phyloP scores from a whole-genome alignment of 1,284 basidiomycete genomes.

The Tranzscheliella williamsii region DNA sequence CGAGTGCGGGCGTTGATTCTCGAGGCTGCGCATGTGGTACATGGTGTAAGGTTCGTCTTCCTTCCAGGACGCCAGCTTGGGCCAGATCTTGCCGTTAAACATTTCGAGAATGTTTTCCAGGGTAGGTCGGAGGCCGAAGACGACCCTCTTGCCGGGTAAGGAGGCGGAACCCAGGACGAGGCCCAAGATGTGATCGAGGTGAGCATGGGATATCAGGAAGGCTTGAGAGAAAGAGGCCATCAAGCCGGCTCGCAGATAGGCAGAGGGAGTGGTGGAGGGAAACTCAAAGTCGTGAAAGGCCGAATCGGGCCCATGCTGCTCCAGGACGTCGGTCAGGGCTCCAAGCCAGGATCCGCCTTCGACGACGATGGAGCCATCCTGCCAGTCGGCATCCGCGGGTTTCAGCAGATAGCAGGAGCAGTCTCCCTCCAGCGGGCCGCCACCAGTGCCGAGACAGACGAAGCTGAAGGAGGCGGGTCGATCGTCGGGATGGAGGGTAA shows the following conservation, averaged over 20 bases:
- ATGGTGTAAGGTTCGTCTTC: slow-evolving; percentile 61
- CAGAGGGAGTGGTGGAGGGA: slow-evolving; percentile 26
- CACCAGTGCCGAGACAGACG: slow-evolving; percentile 62
- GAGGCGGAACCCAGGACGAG: slow-evolving; percentile 76
- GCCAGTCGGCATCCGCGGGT: slow-evolving; percentile 54
- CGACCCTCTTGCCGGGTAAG: slow-evolving; percentile 69
- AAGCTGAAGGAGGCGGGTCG: slow-evolving; percentile 47
- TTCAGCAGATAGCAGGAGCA: slow-evolving; percentile 62
- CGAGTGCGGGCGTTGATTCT: slow-evolving; percentile 27
- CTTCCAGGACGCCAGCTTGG: slow-evolving; percentile 75
- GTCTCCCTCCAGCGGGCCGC: slow-evolving; percentile 62
- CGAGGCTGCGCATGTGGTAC: slow-evolving; percentile 53
- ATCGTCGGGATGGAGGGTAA: slow-evolving; percentile 27
- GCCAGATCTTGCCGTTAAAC: slow-evolving; percentile 81
- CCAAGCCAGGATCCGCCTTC: slow-evolving; percentile 61
- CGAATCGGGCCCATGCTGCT: slow-evolving; percentile 43
- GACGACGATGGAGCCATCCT: slow-evolving; percentile 57
- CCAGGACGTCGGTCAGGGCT: slow-evolving; percentile 47
- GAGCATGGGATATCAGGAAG: slow-evolving; percentile 74
- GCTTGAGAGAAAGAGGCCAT: slow-evolving; percentile 50
- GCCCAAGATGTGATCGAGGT: slow-evolving; percentile 77
- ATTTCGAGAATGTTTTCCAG: slow-evolving; percentile 72
- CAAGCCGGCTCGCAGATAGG: slow-evolving; percentile 46
- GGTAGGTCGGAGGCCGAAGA: slow-evolving; percentile 69
- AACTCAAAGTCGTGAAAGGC: slow-evolving; percentile 50